phyloP scores from a whole-genome alignment of 202 grass and related monocot species.

The Cymbopogon flexuosus region DNA sequence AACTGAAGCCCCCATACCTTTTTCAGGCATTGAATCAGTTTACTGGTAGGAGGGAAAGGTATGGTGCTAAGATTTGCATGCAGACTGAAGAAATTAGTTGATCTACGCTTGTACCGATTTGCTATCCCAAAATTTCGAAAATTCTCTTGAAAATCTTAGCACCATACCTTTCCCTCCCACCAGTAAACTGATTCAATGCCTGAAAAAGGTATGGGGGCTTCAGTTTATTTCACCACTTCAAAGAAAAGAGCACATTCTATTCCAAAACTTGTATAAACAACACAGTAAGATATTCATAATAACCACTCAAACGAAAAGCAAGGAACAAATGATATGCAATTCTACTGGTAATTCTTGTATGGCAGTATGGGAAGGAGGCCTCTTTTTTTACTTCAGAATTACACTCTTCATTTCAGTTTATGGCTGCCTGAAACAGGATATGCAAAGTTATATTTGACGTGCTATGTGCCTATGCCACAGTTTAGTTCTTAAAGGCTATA shows the following conservation, averaged over 20 bases:
- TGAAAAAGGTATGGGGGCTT: conserved; percentile 24
- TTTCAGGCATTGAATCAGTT: conserved; percentile 63
- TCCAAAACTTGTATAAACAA: conserved; percentile 1
- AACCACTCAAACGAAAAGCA: neutral
- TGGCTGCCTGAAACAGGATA: neutral
- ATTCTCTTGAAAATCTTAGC: neutral
- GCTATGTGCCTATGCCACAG: neutral
- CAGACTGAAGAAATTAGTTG: neutral
- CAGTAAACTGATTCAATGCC: conserved; percentile 72
- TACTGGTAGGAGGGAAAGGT: conserved; percentile 84
- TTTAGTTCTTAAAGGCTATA: neutral
- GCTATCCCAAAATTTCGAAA: neutral
- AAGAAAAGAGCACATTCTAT: neutral
- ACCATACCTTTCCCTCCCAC: conserved; percentile 67
- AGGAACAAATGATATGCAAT: neutral
- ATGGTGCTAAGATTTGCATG: conserved; percentile 1
- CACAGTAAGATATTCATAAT: neutral
- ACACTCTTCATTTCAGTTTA: neutral
- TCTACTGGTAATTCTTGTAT: neutral
- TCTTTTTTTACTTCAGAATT: neutral
- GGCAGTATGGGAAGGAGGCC: neutral
- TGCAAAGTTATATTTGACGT: neutral
- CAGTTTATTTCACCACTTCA: conserved; percentile 8
- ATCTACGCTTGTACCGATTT: neutral
- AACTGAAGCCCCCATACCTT: neutral